Evolutionary conservation across 78 protist genomes (phyloP).

Genomic region (Dictyostelium intermedium): DNA sequence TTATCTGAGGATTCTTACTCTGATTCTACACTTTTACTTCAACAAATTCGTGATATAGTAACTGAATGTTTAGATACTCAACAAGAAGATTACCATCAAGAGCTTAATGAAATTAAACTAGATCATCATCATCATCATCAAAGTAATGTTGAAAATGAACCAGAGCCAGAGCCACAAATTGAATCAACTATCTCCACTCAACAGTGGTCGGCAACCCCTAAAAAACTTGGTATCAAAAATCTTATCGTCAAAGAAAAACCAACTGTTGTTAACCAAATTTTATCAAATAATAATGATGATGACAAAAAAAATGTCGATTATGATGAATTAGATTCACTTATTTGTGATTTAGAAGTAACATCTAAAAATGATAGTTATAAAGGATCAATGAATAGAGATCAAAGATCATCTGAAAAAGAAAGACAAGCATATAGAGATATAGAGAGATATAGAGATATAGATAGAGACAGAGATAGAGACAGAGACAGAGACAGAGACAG

Average conservation of each 20-base stretch:
- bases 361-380: too few relatives aligned
- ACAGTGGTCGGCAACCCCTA: neutral
- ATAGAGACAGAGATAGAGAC: too few relatives aligned
- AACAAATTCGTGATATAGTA: slow-evolving; percentile 91
- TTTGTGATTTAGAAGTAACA: too few relatives aligned
- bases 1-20: slow-evolving; percentile 94
- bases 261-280: neutral
- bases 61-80: neutral
- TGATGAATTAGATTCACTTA: too few relatives aligned
- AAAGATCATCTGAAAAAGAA: too few relatives aligned
- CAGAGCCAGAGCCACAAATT: neutral
- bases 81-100: neutral
- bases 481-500: too few relatives aligned
- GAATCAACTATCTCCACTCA: neutral
- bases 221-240: neutral
- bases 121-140: neutral
- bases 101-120: neutral
- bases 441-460: too few relatives aligned
- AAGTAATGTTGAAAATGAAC: neutral
- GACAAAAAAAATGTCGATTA: too few relatives aligned
- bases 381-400: too few relatives aligned
- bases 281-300: neutral
- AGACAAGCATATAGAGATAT: too few relatives aligned
- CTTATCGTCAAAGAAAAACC: neutral
- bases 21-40: slow-evolving; percentile 96